Evolutionary conservation across 352 stramenopile genomes (phyloP), one percentile per base, ranked within the genome.

Genomic region (Globisporangium nunn): DNA sequence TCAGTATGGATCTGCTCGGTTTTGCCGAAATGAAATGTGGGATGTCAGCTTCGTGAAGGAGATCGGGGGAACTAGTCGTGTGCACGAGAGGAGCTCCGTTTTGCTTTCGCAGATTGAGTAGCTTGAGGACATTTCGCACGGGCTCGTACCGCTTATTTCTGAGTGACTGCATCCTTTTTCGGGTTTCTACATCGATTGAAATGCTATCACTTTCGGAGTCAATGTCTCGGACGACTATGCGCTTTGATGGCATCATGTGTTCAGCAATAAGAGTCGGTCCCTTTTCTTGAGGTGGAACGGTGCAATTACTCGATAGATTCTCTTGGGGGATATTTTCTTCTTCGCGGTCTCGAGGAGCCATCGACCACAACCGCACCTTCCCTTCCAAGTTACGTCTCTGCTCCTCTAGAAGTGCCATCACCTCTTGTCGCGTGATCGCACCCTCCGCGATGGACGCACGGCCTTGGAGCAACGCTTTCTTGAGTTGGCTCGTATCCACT

Each of bases 21-120:
- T 17, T 40, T 40, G 35, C 35, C 12, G 1, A 10, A 40, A 2
- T 12, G 1, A 11, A 15, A 12, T 41, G 37, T 37, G 31, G 7
- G 33, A 40, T 17, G 18, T 30, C 43, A 6, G 29, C 15, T 17
- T 6, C 17, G 43, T 6, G 43, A 11, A 48, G 3, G 6, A 68
- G 29, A 52, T 64, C 67, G 30, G 50, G 37, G 1, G 33, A 58
- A 37, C 46, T 51, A 23, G n/a, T 44, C 7, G 43, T 30, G 15
- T 58, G 55, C 15, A 40, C 37, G 29, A 37, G 0, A 7, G 54
- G 15, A 10, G 23, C 43, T 29, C 29, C 40, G 8, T 53, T 66
- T 37, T 76, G 61, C 50, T 82, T 80, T 6, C 71, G 64, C 2
- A 87, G 62, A 49, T 67, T 76, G 45, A 87, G 67, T 11, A 87